These are phyloP conservation scores for Quercus mongolica DNA, from an alignment of 306 rosid species.

Conservation along the genomic window DNA sequence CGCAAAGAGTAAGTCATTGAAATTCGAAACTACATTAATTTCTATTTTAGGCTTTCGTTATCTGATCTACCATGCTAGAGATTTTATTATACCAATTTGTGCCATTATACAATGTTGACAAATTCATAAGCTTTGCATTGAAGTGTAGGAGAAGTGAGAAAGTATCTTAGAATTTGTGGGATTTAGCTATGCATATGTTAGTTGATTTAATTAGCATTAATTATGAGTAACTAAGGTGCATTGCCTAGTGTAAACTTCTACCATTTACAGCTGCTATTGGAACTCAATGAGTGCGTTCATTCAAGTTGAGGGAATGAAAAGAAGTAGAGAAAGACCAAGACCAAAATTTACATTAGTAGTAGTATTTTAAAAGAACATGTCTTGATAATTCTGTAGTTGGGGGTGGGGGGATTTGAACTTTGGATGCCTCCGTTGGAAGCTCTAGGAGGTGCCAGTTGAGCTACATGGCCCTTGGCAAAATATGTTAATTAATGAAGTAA, in stretches of 20 bases:
- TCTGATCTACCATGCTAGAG: not conserved
- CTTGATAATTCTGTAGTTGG: too few species aligned
- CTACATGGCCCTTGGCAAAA: too few species aligned
- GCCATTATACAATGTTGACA: not conserved
- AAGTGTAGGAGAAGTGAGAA: not conserved
- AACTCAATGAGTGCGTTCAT: not conserved
- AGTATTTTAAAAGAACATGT: too few species aligned
- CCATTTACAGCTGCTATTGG: not conserved
- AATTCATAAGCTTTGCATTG: not conserved
- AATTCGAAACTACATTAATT: not conserved
- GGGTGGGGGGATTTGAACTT: too few species aligned
- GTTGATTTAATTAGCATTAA: not conserved
- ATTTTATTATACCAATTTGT: not conserved
- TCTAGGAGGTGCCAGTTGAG: too few species aligned
- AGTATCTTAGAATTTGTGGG: too few species aligned
- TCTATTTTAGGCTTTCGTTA: not conserved
- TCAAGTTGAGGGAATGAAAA: too few species aligned
- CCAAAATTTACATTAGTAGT: too few species aligned
- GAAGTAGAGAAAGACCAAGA: too few species aligned
- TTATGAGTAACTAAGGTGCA: not conserved
- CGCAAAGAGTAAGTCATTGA: conserved; percentile 70
- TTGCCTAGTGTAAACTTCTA: not conserved
- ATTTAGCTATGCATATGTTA: too few species aligned
- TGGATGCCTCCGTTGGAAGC: too few species aligned
- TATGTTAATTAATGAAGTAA: too few species aligned